Percentiles rank a stretch among this genome's conserved stretches.
Evolutionary conservation across 2,329 filamentous ascomycete species (phyloP).

Genomic region (Cladosporium colombiae): DNA sequence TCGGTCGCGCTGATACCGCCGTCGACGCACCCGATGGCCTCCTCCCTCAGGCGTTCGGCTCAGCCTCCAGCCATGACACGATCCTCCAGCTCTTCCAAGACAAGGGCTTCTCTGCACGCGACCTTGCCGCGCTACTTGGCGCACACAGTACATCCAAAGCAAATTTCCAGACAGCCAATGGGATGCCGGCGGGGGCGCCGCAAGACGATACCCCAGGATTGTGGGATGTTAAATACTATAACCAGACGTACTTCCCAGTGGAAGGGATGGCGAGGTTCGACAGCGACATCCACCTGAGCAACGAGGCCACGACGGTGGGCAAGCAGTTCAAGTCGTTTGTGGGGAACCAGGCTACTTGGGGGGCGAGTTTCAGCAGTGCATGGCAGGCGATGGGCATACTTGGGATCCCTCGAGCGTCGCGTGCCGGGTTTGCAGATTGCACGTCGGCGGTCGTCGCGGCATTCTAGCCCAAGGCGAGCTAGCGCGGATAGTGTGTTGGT

Average conservation of each 20-base stretch:
- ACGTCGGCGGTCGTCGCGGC: constrained; percentile 19
- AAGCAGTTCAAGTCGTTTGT: constrained; percentile 41
- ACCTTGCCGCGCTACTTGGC: constrained; percentile 57
- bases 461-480: constrained; percentile 2
- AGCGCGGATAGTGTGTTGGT: neutral
- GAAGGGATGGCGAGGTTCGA: constrained; percentile 35
- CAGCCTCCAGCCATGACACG: constrained; percentile 39
- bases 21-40: constrained; percentile 45
- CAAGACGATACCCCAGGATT: constrained; percentile 53
- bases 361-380: constrained; percentile 24
- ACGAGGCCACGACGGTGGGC: constrained; percentile 32
- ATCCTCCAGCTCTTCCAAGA: constrained; percentile 51
- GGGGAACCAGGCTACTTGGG: constrained; percentile 38
- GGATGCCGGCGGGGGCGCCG: constrained; percentile 37
- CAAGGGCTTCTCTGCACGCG: constrained; percentile 53
- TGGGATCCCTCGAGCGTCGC: constrained; percentile 12
- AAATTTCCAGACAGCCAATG: constrained; percentile 34
- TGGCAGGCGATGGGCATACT: constrained; percentile 23
- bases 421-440: constrained; percentile 24
- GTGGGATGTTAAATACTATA: constrained; percentile 56
- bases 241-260: constrained; percentile 34
- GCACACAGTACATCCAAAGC: constrained; percentile 56
- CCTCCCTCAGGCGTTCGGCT: constrained; percentile 47
- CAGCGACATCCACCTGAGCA: constrained; percentile 36
- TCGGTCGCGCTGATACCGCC: constrained; percentile 51